Percentiles rank a stretch among this genome's conserved stretches.
Evolutionary conservation across 1,284 basidiomycete genomes (phyloP).

Genomic region (Anthracocystis walkeri): DNA sequence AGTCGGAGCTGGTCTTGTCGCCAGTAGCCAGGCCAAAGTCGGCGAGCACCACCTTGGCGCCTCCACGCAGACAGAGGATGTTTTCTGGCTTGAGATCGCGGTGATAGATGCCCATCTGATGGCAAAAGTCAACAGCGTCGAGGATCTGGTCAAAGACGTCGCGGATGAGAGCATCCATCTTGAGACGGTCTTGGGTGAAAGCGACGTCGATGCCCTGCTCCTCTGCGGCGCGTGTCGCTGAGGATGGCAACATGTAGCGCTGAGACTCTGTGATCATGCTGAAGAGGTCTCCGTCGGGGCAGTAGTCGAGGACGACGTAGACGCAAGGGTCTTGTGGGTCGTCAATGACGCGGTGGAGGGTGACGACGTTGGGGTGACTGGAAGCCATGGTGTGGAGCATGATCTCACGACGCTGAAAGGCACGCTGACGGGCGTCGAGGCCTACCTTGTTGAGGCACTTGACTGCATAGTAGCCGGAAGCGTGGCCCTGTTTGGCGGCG

Average conservation of each 20-base stretch:
- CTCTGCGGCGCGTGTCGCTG: conserved; percentile 38
- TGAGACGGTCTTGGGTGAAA: conserved; percentile 43
- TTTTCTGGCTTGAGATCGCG: conserved; percentile 99
- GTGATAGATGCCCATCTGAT: conserved; percentile 83
- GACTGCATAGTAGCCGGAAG: conserved; percentile 78
- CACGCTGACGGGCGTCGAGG: conserved; percentile 78
- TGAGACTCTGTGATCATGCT: conserved; percentile 77
- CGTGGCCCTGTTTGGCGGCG: conserved; percentile 50
- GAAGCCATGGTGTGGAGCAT: conserved; percentile 77
- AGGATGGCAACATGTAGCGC: conserved; percentile 75
- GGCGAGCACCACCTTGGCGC: conserved; percentile 85
- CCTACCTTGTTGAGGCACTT: conserved; percentile 80
- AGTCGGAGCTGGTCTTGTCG: conserved; percentile 87
- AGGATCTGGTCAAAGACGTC: conserved; percentile 75
- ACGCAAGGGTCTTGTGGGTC: conserved; percentile 72
- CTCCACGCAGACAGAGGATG: conserved; percentile 83
- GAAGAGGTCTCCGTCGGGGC: conserved; percentile 91
- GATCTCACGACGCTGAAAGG: conserved; percentile 83
- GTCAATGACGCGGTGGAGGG: conserved; percentile 88
- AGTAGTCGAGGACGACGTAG: conserved; percentile 77
- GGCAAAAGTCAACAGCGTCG: conserved; percentile 89
- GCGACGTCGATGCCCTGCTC: conserved; percentile 47
- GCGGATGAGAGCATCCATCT: conserved; percentile 64
- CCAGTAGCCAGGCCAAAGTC: conserved; percentile 97
- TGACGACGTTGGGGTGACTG: conserved; percentile 83